Conservation (phyloP, 164 flowering plant genomes). For the Vitis cinerea region DNA sequence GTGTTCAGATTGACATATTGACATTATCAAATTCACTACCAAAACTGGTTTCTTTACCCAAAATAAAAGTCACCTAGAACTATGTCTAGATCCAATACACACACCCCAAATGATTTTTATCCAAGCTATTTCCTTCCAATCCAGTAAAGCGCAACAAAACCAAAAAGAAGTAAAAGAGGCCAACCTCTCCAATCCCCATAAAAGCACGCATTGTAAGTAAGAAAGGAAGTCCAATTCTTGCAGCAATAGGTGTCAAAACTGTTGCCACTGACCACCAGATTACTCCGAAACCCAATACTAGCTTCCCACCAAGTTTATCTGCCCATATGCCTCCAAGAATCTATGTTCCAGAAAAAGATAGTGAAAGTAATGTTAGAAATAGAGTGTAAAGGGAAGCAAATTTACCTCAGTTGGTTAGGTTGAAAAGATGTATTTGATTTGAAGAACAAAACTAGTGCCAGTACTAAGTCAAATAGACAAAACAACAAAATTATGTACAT, state of each 20-base stretch:
- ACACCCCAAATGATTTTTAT: not conserved
- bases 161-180: slow-evolving; percentile 19
- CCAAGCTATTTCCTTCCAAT: not conserved
- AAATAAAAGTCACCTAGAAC: not conserved
- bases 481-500: not conserved
- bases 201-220: slow-evolving; percentile 91
- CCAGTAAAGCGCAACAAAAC: slow-evolving; percentile 1
- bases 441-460: not conserved
- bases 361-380: not conserved
- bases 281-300: slow-evolving; percentile 91
- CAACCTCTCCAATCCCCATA: slow-evolving; percentile 99
- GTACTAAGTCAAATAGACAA: not conserved
- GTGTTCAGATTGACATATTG: too few species aligned
- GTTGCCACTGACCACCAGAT: slow-evolving; percentile 98
- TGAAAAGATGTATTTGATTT: not conserved
- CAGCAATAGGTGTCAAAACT: slow-evolving; percentile 93
- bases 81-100: not conserved
- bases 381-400: not conserved
- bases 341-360: slow-evolving; percentile 30
- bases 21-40: too few species aligned
- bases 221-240: slow-evolving; percentile 84
- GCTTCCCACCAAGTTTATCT: slow-evolving; percentile 91
- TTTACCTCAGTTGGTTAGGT: not conserved
- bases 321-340: slow-evolving; percentile 99
- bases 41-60: not conserved